phyloP scores from a whole-genome alignment of 495 filamentous ascomycete species.

The Amorphotheca resinae region DNA sequence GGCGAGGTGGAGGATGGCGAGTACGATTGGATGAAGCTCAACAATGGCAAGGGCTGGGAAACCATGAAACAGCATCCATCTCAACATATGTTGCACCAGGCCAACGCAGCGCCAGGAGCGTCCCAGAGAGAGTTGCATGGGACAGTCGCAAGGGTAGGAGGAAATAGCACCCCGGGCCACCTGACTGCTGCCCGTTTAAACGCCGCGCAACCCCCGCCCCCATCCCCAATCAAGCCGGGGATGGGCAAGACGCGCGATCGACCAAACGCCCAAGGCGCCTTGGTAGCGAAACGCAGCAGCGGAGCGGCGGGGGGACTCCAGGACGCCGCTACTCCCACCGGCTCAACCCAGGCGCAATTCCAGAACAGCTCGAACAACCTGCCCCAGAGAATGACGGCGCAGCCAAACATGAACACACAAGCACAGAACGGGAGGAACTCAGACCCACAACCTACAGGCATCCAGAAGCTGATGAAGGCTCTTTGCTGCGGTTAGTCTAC shows the following conservation, averaged over 20 bases:
- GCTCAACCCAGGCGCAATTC: constrained; percentile 82
- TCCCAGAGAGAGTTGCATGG: constrained; percentile 68
- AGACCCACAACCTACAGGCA: constrained; percentile 39
- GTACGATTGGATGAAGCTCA: constrained; percentile 99
- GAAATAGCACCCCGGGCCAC: constrained; percentile 47
- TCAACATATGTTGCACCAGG: constrained; percentile 59
- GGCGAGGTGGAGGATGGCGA: constrained; percentile 96
- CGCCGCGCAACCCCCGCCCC: constrained; percentile 83
- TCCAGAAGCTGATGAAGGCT: constrained; percentile 70
- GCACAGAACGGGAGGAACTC: constrained; percentile 29
- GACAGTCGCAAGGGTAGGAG: constrained; percentile 33
- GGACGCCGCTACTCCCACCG: constrained; percentile 65
- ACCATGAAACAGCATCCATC: constrained; percentile 75
- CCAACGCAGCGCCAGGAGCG: constrained; percentile 58
- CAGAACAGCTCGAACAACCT: constrained; percentile 81
- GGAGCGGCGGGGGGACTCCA: constrained; percentile 52
- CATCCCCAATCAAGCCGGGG: constrained; percentile 70
- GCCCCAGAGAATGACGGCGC: constrained; percentile 49
- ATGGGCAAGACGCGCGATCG: constrained; percentile 67
- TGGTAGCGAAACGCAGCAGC: constrained; percentile 64
- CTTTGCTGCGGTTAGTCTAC: constrained; percentile 62
- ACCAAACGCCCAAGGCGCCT: constrained; percentile 61
- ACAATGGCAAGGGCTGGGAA: constrained; percentile 92
- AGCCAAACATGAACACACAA: constrained; percentile 42
- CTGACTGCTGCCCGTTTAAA: constrained; percentile 90